Conservation (phyloP, 2,329 filamentous ascomycete species). For the Fusarium chuoi region DNA sequence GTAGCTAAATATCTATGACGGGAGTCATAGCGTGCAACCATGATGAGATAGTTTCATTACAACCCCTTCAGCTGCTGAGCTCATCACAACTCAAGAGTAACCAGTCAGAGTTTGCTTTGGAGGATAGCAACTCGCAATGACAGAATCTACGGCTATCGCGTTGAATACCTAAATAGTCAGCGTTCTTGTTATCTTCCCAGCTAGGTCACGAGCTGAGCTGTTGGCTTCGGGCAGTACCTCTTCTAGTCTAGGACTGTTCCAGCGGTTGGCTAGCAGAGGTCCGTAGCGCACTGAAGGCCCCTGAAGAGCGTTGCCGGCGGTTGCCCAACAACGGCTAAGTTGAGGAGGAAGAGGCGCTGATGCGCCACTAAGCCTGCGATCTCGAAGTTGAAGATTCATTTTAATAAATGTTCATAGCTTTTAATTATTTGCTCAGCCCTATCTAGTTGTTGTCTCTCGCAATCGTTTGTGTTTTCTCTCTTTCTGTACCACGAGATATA, state of each 20-base stretch:
- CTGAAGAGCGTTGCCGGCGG: constrained; percentile 16
- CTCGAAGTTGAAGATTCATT: constrained; percentile 9
- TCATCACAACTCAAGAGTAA: not conserved
- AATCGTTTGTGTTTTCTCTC: not conserved
- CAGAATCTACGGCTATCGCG: constrained; percentile 12
- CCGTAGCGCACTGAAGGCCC: constrained; percentile 31
- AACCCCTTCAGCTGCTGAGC: not conserved
- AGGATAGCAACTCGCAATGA: not conserved
- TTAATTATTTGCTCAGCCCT: not conserved
- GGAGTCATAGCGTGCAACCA: constrained; percentile 30
- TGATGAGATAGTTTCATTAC: constrained; percentile 5
- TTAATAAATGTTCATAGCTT: not conserved
- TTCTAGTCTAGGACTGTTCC: constrained; percentile 34
- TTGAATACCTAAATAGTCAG: not conserved
- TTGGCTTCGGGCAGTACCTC: constrained; percentile 27
- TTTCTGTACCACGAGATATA: not conserved
- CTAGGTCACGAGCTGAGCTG: not conserved
- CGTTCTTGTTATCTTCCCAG: not conserved
- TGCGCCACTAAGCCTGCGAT: constrained; percentile 17
- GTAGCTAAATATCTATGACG: constrained; percentile 6
- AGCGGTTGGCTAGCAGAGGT: constrained; percentile 30
- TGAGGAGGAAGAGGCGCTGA: constrained; percentile 1
- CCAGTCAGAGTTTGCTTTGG: not conserved
- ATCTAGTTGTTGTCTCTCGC: not conserved
- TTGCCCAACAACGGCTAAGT: constrained; percentile 37